Evolutionary conservation across 164 flowering plant genomes (phyloP).

Genomic region (Akebia trifoliata): DNA sequence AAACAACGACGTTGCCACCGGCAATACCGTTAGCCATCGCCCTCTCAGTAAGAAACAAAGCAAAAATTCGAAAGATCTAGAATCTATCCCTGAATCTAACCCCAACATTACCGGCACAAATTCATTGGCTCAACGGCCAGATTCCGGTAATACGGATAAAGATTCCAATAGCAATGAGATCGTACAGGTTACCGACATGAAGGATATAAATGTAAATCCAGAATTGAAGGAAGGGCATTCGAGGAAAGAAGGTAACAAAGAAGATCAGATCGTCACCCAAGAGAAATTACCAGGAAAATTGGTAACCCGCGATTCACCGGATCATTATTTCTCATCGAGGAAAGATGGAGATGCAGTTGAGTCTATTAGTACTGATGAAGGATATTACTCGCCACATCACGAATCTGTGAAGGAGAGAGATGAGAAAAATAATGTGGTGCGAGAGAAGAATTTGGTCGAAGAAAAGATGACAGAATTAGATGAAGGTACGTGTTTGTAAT

Average conservation of each 20-base stretch:
- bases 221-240: neutral
- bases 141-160: neutral
- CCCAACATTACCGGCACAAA: neutral
- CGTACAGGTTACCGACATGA: neutral
- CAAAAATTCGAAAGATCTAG: neutral
- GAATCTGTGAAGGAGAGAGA: neutral
- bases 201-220: slow-evolving; percentile 9
- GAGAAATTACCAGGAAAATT: neutral
- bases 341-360: slow-evolving; percentile 15
- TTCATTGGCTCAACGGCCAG: neutral
- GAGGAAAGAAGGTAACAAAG: neutral
- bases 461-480: too few species aligned
- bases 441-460: too few species aligned
- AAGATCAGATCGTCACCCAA: neutral
- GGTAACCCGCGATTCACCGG: slow-evolving; percentile 6
- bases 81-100: neutral
- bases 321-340: slow-evolving; percentile 19
- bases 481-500: too few species aligned
- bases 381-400: slow-evolving; percentile 10
- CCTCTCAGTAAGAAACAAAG: slow-evolving; percentile 4
- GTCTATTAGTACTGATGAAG: slow-evolving; percentile 1
- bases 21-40: slow-evolving; percentile 5
- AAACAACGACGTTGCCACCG: slow-evolving; percentile 15
- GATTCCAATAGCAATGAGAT: neutral
- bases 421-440: too few species aligned